Percentiles rank a stretch among this genome's conserved stretches.
Evolutionary conservation across 345 rosid species (phyloP).

Genomic region (Balakata baccata): DNA sequence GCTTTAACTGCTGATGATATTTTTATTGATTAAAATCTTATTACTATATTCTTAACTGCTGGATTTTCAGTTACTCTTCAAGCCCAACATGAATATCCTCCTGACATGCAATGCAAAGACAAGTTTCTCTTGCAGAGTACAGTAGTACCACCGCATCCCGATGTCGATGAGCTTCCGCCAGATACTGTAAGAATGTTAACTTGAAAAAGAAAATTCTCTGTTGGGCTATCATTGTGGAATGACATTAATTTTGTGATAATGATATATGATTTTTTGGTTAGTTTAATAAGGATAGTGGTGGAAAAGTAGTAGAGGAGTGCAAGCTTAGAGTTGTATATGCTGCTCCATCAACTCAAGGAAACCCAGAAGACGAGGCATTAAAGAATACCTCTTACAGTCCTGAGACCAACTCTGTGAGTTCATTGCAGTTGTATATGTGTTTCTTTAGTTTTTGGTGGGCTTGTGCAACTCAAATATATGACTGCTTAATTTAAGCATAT

Average conservation of each 20-base stretch:
- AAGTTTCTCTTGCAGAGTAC: conserved; percentile 94
- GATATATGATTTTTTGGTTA: conserved; percentile 27
- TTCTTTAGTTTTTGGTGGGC: not conserved
- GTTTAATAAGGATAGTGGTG: conserved; percentile 70
- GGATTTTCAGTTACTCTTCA: conserved; percentile 75
- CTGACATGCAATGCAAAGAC: conserved; percentile 93
- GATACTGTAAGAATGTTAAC: conserved; percentile 60
- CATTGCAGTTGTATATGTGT: not conserved
- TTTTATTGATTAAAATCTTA: not conserved
- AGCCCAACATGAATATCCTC: conserved; percentile 76
- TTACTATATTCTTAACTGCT: conserved; percentile 15
- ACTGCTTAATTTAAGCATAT: not conserved
- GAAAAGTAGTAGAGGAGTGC: conserved; percentile 64
- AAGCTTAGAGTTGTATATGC: conserved; percentile 77
- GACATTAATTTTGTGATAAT: conserved; percentile 4
- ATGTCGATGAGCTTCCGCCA: conserved; percentile 78
- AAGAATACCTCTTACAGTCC: conserved; percentile 44
- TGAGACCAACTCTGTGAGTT: conserved; percentile 65
- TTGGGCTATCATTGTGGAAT: not conserved
- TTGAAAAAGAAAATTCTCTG: conserved; percentile 7
- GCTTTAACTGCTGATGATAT: not conserved
- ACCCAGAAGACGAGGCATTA: conserved; percentile 47
- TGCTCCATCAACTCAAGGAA: conserved; percentile 50
- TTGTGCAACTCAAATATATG: not conserved
- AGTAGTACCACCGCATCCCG: conserved; percentile 62